phyloP scores from a whole-genome alignment of 139 green algal genomes.

The Chlamydomonas sphaeroides region DNA sequence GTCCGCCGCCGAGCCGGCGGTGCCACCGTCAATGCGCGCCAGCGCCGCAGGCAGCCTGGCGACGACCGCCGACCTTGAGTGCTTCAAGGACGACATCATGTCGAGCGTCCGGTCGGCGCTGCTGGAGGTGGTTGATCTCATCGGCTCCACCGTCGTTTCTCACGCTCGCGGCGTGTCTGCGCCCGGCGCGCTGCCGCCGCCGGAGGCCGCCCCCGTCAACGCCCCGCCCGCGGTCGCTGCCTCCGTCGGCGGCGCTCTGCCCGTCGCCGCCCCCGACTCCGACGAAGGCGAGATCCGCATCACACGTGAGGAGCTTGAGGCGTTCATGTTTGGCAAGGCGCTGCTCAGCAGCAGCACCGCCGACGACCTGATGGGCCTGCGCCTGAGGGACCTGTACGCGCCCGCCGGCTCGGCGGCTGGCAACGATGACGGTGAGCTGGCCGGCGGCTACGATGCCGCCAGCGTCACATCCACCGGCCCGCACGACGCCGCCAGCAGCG shows the following conservation, averaged over 20 bases:
- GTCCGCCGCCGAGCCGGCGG: background rate
- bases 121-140: constrained; percentile 36
- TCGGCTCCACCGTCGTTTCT: background rate
- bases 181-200: background rate
- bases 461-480: background rate
- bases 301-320: constrained; percentile 35
- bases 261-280: too few species aligned
- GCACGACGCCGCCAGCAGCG: background rate
- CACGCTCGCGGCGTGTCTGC: too few species aligned
- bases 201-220: too few species aligned
- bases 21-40: background rate
- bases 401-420: background rate
- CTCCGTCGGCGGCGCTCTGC: too few species aligned
- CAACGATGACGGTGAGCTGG: background rate
- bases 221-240: too few species aligned
- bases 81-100: constrained; percentile 33
- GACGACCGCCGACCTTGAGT: constrained; percentile 29
- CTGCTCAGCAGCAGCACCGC: background rate
- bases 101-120: constrained; percentile 1
- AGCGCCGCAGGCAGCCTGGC: background rate
- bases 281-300: background rate
- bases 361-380: constrained; percentile 18
- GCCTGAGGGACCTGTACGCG: constrained; percentile 22
- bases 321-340: constrained; percentile 30
- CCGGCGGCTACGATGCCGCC: background rate